phyloP scores from a whole-genome alignment of 345 rosid genomes.

The Arabis alpina region DNA sequence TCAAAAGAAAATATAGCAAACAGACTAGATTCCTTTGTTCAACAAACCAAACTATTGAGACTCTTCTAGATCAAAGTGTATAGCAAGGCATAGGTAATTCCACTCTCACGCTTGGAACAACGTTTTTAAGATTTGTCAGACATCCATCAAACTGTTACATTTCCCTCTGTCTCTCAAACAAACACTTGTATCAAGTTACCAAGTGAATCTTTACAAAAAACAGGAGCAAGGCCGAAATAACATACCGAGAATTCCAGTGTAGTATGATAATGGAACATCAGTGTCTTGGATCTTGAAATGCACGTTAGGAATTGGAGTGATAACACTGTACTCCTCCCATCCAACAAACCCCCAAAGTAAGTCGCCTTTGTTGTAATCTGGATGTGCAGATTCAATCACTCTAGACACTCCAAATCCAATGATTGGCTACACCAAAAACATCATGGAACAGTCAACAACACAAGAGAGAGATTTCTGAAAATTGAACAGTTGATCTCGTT shows the following conservation, averaged over 20 bases:
- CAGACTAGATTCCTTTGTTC: background rate
- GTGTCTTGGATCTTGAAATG: constrained; percentile 54
- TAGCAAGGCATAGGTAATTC: background rate
- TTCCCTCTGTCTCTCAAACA: background rate
- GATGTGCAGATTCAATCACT: constrained; percentile 60
- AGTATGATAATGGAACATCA: constrained; percentile 64
- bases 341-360: constrained; percentile 61
- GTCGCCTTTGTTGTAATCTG: constrained; percentile 59
- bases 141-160: background rate
- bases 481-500: background rate
- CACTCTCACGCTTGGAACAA: background rate
- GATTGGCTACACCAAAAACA: constrained; percentile 33
- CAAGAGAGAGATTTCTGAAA: no score
- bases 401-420: constrained; percentile 55
- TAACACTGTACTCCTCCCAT: constrained; percentile 70
- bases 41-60: constrained; percentile 2
- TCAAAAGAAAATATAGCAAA: background rate
- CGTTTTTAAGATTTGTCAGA: background rate
- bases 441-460: background rate
- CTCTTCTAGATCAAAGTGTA: constrained; percentile 4
- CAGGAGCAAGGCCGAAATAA: background rate
- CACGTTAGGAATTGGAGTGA: constrained; percentile 39
- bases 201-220: constrained; percentile 12
- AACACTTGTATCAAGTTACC: background rate
- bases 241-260: constrained; percentile 70